Evolutionary conservation across 192 early-diverging fungal genomes (phyloP).

Genomic region (Coemansia sp.): DNA sequence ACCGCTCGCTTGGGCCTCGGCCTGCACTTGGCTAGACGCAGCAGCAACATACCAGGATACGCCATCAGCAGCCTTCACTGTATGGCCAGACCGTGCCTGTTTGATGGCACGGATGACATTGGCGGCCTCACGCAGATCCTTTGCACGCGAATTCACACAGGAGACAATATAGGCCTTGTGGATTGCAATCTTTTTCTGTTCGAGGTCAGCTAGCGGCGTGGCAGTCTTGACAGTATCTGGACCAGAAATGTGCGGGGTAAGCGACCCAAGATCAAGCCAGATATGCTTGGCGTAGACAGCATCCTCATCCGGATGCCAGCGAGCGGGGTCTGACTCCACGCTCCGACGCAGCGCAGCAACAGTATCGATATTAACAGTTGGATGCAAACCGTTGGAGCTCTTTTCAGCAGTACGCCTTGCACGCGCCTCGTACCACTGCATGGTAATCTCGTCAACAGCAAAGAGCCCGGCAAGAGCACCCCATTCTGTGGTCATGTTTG

Average conservation of each 20-base stretch:
- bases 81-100: slow-evolving; percentile 23
- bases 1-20: slow-evolving; percentile 78
- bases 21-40: slow-evolving; percentile 88
- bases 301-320: slow-evolving; percentile 54
- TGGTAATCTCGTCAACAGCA: slow-evolving; percentile 81
- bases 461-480: slow-evolving; percentile 97
- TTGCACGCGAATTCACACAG: slow-evolving; percentile 91
- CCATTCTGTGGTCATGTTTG: slow-evolving; percentile 99
- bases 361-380: slow-evolving; percentile 47
- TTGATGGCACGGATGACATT: slow-evolving; percentile 62
- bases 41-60: slow-evolving; percentile 97
- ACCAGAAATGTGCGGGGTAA: slow-evolving; percentile 88
- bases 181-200: slow-evolving; percentile 73
- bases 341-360: slow-evolving; percentile 54
- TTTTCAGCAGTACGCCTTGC: slow-evolving; percentile 20
- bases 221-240: slow-evolving; percentile 97
- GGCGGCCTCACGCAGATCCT: slow-evolving; percentile 88
- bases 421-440: slow-evolving; percentile 71
- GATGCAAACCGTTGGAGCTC: slow-evolving; percentile 21
- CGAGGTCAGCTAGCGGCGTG: slow-evolving; percentile 73
- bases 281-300: slow-evolving; percentile 84
- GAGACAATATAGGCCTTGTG: slow-evolving; percentile 97
- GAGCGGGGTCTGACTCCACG: slow-evolving; percentile 29
- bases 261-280: slow-evolving; percentile 81
- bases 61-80: slow-evolving; percentile 38